These are phyloP conservation scores for Alternaria angustiovoidea DNA, from an alignment of 2,329 filamentous ascomycete genomes.

Conservation along the genomic window DNA sequence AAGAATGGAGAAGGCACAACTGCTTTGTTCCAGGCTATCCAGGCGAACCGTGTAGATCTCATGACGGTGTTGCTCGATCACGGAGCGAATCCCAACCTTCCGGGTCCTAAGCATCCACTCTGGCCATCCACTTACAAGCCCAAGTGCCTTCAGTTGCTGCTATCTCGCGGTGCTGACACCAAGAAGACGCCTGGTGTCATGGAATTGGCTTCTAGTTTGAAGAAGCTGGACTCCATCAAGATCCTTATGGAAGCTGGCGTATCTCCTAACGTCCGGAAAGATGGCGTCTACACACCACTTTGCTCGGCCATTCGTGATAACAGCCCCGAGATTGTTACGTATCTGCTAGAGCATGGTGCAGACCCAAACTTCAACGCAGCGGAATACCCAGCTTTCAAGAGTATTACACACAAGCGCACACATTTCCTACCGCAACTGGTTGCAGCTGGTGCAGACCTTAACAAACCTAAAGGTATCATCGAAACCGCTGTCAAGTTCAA, in stretches of 20 bases:
- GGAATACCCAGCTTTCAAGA: slow-evolving; percentile 74
- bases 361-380: slow-evolving; percentile 64
- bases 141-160: slow-evolving; percentile 65
- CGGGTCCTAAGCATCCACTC: slow-evolving; percentile 73
- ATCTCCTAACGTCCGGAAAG: slow-evolving; percentile 69
- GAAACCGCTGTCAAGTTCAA: slow-evolving; percentile 70
- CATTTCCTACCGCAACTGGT: slow-evolving; percentile 67
- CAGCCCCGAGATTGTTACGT: slow-evolving; percentile 66
- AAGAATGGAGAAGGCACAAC: slow-evolving; percentile 70
- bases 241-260: slow-evolving; percentile 67
- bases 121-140: slow-evolving; percentile 71
- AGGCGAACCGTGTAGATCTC: slow-evolving; percentile 64
- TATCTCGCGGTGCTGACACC: slow-evolving; percentile 66
- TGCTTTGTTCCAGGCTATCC: slow-evolving; percentile 69
- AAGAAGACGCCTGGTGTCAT: slow-evolving; percentile 69
- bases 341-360: slow-evolving; percentile 63
- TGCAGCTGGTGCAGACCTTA: slow-evolving; percentile 67
- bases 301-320: slow-evolving; percentile 75
- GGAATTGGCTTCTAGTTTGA: slow-evolving; percentile 69
- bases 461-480: slow-evolving; percentile 69
- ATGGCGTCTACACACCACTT: slow-evolving; percentile 72
- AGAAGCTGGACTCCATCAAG: slow-evolving; percentile 68
- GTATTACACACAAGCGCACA: slow-evolving; percentile 69
- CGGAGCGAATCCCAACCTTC: slow-evolving; percentile 72
- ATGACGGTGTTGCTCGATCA: slow-evolving; percentile 64